Percentiles rank a stretch among this genome's conserved stretches.
Evolutionary conservation across 2,329 filamentous ascomycete species (phyloP).

Genomic region (Raffaelea deltoideospora): DNA sequence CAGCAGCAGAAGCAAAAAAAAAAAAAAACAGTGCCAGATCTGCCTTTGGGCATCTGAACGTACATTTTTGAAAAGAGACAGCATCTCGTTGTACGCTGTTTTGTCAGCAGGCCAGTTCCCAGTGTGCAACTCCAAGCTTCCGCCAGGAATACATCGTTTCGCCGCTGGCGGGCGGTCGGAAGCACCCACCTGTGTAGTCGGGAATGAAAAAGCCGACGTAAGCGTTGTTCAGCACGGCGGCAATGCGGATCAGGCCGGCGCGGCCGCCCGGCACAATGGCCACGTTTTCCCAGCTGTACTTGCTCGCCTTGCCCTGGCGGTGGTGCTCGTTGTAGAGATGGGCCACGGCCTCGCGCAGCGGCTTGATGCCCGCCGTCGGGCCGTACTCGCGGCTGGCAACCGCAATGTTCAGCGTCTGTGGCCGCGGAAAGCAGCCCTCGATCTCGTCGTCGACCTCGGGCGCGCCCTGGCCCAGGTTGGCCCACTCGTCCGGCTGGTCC

Average conservation of each 20-base stretch:
- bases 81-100: slow-evolving; percentile 94
- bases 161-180: background rate
- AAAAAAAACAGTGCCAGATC: background rate
- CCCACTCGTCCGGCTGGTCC: slow-evolving; percentile 72
- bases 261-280: slow-evolving; percentile 89
- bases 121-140: no score
- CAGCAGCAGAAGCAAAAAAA: background rate
- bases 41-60: slow-evolving; percentile 15
- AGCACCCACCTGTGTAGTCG: slow-evolving; percentile 59
- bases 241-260: slow-evolving; percentile 86
- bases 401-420: slow-evolving; percentile 61
- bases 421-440: slow-evolving; percentile 72
- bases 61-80: slow-evolving; percentile 82
- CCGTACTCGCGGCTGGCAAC: slow-evolving; percentile 77
- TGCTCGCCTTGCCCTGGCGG: slow-evolving; percentile 67
- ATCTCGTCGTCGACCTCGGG: slow-evolving; percentile 92
- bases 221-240: slow-evolving; percentile 81
- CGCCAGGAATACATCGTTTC: background rate
- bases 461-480: slow-evolving; percentile 86
- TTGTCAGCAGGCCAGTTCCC: slow-evolving; percentile 26
- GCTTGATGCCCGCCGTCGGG: slow-evolving; percentile 86
- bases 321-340: slow-evolving; percentile 89
- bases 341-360: slow-evolving; percentile 76
- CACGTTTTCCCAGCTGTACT: slow-evolving; percentile 97
- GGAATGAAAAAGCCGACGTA: slow-evolving; percentile 91